phyloP scores from a whole-genome alignment of 768 basidiomycete genomes.

The Lyophyllum shimeji region DNA sequence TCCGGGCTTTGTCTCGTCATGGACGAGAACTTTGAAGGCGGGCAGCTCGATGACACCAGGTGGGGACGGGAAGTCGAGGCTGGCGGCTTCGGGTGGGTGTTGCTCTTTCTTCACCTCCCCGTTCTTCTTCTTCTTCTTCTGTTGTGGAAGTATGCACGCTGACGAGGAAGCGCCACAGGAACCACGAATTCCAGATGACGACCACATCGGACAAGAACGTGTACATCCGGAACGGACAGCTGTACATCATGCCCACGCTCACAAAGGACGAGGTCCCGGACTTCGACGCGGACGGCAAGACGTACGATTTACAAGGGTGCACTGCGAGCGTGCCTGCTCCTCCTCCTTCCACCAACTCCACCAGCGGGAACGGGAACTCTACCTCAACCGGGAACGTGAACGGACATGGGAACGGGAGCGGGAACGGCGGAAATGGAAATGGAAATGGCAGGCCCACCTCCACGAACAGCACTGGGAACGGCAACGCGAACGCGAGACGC shows the following conservation, averaged over 20 bases:
- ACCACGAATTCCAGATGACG: conserved; percentile 80
- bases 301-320: conserved; percentile 67
- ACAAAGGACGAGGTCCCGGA: conserved; percentile 58
- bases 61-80: conserved; percentile 74
- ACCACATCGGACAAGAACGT: conserved; percentile 60
- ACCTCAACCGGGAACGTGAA: background rate
- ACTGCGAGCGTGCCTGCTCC: conserved; percentile 32
- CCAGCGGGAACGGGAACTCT: background rate
- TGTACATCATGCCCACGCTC: conserved; percentile 83
- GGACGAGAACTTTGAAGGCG: conserved; percentile 63
- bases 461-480: background rate
- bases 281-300: conserved; percentile 53
- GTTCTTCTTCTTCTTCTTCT: conserved; percentile 12
- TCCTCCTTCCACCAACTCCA: background rate
- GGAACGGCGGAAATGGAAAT: background rate
- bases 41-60: conserved; percentile 41
- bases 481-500: background rate
- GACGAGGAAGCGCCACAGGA: conserved; percentile 33
- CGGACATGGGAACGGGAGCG: background rate
- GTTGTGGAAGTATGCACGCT: no score
- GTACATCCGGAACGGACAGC: conserved; percentile 61
- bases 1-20: conserved; percentile 59
- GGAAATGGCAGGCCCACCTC: background rate
- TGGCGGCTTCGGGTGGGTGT: conserved; percentile 67
- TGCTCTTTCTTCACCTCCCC: background rate